Percentiles rank a stretch among this genome's conserved stretches.
phyloP scores from a whole-genome alignment of 208 protist species.

The Phytomonas francai region DNA sequence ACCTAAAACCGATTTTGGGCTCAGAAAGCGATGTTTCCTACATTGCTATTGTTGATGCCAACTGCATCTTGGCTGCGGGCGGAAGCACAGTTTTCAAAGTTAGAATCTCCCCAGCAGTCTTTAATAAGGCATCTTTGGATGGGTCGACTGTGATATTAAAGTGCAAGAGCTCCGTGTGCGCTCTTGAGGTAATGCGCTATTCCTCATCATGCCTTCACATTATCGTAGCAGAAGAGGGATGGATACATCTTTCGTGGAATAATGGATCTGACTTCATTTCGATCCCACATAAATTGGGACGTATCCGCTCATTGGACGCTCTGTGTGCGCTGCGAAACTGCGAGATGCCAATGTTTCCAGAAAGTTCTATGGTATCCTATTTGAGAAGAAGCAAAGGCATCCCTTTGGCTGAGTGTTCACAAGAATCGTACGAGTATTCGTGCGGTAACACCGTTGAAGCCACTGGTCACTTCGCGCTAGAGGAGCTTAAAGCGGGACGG shows the following conservation, averaged over 20 bases:
- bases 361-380: not conserved
- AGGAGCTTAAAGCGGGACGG: slow-evolving; percentile 2
- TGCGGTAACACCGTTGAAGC: slow-evolving; percentile 15
- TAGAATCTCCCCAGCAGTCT: not conserved
- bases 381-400: slow-evolving; percentile 2
- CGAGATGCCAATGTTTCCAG: slow-evolving; percentile 18
- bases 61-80: slow-evolving; percentile 12
- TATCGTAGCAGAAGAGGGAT: slow-evolving; percentile 33
- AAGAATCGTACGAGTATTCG: slow-evolving; percentile 22
- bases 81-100: not conserved
- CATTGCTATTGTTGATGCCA: slow-evolving; percentile 14
- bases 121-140: slow-evolving; percentile 7
- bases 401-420: not conserved
- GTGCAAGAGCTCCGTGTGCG: slow-evolving; percentile 16
- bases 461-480: not conserved
- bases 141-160: slow-evolving; percentile 14
- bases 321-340: slow-evolving; percentile 16
- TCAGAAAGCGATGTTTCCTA: slow-evolving; percentile 10
- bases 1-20: not conserved
- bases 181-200: not conserved
- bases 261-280: slow-evolving; percentile 33
- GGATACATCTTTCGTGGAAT: slow-evolving; percentile 59
- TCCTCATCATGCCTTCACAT: slow-evolving; percentile 8
- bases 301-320: slow-evolving; percentile 33
- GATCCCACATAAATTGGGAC: slow-evolving; percentile 55